Evolutionary conservation across 352 stramenopile species (phyloP).

Genomic region (Pythium diclinum): DNA sequence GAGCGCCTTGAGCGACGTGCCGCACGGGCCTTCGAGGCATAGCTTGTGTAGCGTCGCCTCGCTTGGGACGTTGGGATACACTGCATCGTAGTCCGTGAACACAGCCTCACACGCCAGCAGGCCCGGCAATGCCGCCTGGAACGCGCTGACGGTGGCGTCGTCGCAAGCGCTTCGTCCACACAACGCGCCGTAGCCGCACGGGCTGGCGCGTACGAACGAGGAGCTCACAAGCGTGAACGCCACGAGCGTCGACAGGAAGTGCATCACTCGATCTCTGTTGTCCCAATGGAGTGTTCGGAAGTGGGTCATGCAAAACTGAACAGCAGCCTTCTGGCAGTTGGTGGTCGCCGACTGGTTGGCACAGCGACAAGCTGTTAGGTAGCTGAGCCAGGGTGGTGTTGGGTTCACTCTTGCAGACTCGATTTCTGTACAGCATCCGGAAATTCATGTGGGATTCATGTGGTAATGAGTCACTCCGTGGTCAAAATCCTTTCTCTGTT

Average conservation of each 20-base stretch:
- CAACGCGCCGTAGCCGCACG: constrained; percentile 14
- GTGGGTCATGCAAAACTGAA: too few species aligned
- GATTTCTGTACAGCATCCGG: too few species aligned
- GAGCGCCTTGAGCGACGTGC: constrained; percentile 9
- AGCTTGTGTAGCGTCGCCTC: not conserved
- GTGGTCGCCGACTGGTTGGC: too few species aligned
- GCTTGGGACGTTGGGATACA: not conserved
- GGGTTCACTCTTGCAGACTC: too few species aligned
- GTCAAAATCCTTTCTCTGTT: too few species aligned
- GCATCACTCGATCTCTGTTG: not conserved
- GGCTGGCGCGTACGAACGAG: not conserved
- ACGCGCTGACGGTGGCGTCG: constrained; percentile 3
- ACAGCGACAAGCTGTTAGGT: too few species aligned
- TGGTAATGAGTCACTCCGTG: too few species aligned
- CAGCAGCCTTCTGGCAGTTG: too few species aligned
- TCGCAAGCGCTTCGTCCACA: constrained; percentile 10
- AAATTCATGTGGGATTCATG: too few species aligned
- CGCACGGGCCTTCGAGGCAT: constrained; percentile 3
- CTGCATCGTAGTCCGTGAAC: not conserved
- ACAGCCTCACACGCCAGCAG: constrained; percentile 4
- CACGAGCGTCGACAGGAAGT: not conserved
- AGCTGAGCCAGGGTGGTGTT: too few species aligned
- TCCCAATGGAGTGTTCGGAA: too few species aligned
- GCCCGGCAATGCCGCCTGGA: constrained; percentile 1
- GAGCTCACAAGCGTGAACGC: not conserved